Evolutionary conservation across 495 filamentous ascomycete genomes (phyloP), one percentile per base, ranked within the genome.

Genomic region (Evernia prunastri): DNA sequence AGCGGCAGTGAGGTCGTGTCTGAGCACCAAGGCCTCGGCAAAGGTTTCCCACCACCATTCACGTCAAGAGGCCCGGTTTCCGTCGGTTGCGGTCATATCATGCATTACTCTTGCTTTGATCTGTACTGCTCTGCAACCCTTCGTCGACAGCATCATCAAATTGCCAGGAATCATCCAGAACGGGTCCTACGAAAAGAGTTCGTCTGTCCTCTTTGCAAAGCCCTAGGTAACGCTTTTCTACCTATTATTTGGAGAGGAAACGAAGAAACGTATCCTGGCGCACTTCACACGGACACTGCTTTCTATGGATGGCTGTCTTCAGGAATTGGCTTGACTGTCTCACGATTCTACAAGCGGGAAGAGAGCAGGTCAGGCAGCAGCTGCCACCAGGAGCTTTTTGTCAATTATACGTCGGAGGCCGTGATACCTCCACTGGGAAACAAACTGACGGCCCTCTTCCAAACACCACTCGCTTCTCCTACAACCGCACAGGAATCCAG

Each of bases 71-170:
- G 92, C 0, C 89, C 92, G 6, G 89, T 97, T 9, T 85, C 92
- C 11, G 91, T 90, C 47, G 90, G 93, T 36, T 99, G 94, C 75
- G 93, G 92, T 9, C 94, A 99, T 73, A 92, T 97, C 66, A 99
- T 99, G 94, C 94, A 99, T 72, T 99, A 90, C 71, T 84, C 84
- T 39, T 99, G 94, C 74, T 99, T 97, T 70, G 92, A 97, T 67
- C 82, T 86, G 37, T 97, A 97, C 74, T 87, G 87, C 70, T 81
- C 86, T 23, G 88, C 93, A 0, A 94, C 90, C 0, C 79, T 85
- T 57, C 84, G 91, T 58, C 85, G 94, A 54, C 95, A 99, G 67
- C 83, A 79, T 42, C 89, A 91, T 67, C 94, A 97, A 69, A 94
- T 97, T 72, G 92, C 95, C 20, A 84, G 94, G 7, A 88, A 94